Conservation (phyloP, 2,329 filamentous ascomycete species). For the Penicillium fuscoglaucum region DNA sequence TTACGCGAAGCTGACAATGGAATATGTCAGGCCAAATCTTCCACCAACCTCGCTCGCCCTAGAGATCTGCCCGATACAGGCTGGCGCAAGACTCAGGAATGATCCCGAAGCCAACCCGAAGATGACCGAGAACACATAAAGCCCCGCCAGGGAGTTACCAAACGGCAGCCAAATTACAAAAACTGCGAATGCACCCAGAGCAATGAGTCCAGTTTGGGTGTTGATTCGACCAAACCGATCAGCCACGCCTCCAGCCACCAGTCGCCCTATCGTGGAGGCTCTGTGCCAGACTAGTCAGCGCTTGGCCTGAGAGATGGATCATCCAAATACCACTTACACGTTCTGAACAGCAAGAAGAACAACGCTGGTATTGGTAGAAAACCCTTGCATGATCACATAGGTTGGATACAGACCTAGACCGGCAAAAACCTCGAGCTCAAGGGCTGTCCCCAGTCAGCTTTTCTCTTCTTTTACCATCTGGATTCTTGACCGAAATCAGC, state of each 20-base stretch:
- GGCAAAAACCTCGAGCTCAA: slow-evolving; percentile 36
- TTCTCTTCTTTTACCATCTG: neutral
- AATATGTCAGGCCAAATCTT: slow-evolving; percentile 52
- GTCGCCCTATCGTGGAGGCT: slow-evolving; percentile 46
- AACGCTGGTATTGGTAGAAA: slow-evolving; percentile 27
- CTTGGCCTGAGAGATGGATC: neutral
- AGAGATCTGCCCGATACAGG: slow-evolving; percentile 52
- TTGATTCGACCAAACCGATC: slow-evolving; percentile 52
- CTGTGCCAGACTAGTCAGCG: slow-evolving; percentile 18
- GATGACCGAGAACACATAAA: slow-evolving; percentile 37
- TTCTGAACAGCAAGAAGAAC: slow-evolving; percentile 44
- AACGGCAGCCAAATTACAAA: slow-evolving; percentile 50
- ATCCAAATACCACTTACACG: slow-evolving; percentile 24
- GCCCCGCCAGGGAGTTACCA: slow-evolving; percentile 27
- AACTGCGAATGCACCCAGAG: slow-evolving; percentile 42
- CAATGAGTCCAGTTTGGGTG: slow-evolving; percentile 35
- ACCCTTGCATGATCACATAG: slow-evolving; percentile 33
- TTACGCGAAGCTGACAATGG: slow-evolving; percentile 49
- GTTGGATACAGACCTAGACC: slow-evolving; percentile 33
- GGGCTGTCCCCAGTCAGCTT: slow-evolving; percentile 18
- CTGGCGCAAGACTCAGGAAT: slow-evolving; percentile 48
- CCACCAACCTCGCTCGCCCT: slow-evolving; percentile 50
- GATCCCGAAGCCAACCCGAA: slow-evolving; percentile 52
- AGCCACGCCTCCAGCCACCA: slow-evolving; percentile 47
- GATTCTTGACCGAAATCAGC: neutral